Base-by-base conservation (phyloP, 805 yeast species). In the Sugiyamaella boreocaroliniensis region DNA sequence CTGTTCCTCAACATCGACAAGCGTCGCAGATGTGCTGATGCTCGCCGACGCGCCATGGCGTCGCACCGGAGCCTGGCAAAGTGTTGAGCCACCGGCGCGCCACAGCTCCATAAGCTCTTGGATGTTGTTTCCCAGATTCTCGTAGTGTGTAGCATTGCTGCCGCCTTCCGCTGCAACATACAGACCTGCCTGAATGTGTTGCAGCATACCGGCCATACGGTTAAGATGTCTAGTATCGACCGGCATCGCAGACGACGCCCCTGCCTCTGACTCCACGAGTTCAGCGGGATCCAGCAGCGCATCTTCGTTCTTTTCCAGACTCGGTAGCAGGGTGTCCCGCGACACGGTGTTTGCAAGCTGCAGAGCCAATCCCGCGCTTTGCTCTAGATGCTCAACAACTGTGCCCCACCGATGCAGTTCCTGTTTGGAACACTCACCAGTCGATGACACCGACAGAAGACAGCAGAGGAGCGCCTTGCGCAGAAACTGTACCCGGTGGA, bases 401-500 rank as follows among this genome's bases (percentile, higher is more conserved):
- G 55, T 43, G 26, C 61, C 58, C 68, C 67, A 55, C 20, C 45
- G 20, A 42, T 54, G 56, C 43, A 62, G 56, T 58, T 56, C 62
- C 44, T 47, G 49, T 50, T 58, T 52, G 46, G 50, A 42, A 43
- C 61, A 51, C 29, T 54, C 51, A 14, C 66, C 64, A 11, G 47
- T 18, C 3, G 68, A 50, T 6, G 59, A 50, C 15, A 71, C 59
- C 0, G 80, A 71, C 44, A 78, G 54, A 18, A 76, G 54, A 41
- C 72, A 65, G 61, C 79, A 75, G 2, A 78, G 62, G 48, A 72
- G 61, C 45, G 74, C 70, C n/a, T 77, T 68, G 50, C 77, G 66
- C 43, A 76, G 50, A 29, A 66, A 56, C 34, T 73, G 75, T 11
- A 72, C 62, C 51, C 70, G 67, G 45, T 64, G 60, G 26, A 72